Percentiles rank a stretch among this genome's conserved stretches.
These are phyloP conservation scores for Przewalskia tangutica DNA, from an alignment of 257 asterid genomes.

Conservation along the genomic window DNA sequence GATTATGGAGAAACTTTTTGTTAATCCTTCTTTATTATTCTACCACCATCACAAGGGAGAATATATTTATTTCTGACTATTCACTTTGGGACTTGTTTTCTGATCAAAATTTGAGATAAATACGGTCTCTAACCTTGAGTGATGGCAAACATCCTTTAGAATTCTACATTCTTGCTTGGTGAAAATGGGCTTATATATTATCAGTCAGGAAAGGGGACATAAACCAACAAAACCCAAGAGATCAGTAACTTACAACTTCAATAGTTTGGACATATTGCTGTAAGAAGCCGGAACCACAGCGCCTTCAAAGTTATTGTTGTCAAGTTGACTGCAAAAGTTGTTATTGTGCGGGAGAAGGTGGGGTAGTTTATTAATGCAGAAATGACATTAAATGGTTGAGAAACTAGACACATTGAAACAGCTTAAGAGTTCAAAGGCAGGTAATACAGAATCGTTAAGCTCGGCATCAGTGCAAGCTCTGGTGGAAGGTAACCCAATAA, in stretches of 20 bases:
- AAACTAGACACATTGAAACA: background rate
- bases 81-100: background rate
- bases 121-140: background rate
- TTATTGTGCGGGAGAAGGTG: background rate
- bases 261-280: conserved; percentile 51
- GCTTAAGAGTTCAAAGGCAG: background rate
- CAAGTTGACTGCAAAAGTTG: conserved; percentile 66
- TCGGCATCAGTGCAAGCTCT: conserved; percentile 56
- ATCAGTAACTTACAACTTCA: conserved; percentile 57
- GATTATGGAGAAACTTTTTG: background rate
- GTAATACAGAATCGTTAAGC: conserved; percentile 53
- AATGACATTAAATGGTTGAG: background rate
- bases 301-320: conserved; percentile 69
- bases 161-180: background rate
- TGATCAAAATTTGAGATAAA: background rate
- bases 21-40: background rate
- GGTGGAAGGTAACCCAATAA: conserved; percentile 86
- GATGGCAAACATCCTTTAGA: background rate
- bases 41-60: background rate
- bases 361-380: background rate
- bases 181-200: background rate
- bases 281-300: conserved; percentile 53
- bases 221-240: background rate
- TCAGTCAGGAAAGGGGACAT: background rate
- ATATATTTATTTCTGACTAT: background rate